phyloP scores from a whole-genome alignment of 805 yeast species.

The Candida maesae region DNA sequence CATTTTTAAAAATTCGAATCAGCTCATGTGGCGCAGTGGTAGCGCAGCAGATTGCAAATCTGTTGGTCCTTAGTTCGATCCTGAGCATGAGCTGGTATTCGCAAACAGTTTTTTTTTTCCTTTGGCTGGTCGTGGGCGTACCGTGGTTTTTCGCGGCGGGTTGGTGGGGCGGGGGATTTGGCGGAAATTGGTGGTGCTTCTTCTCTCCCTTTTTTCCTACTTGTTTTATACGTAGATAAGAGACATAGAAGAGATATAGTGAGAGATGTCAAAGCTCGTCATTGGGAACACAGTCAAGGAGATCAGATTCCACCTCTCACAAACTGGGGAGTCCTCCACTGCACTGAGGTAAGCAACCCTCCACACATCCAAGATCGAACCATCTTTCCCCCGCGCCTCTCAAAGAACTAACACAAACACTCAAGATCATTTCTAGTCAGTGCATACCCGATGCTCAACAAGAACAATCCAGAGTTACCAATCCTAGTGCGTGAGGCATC shows the following conservation, averaged over 20 bases:
- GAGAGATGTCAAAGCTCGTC: conserved; percentile 30
- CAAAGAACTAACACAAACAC: background rate
- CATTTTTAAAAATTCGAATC: background rate
- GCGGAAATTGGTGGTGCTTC: too few species aligned
- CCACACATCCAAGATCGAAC: too few species aligned
- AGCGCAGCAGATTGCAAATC: conserved; percentile 99
- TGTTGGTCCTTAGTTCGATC: conserved; percentile 97
- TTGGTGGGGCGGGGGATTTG: too few species aligned
- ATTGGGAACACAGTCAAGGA: conserved; percentile 59
- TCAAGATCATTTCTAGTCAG: conserved; percentile 57
- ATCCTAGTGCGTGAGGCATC: conserved; percentile 73
- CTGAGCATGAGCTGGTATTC: conserved; percentile 47
- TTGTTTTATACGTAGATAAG: too few species aligned
- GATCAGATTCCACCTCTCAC: conserved; percentile 77
- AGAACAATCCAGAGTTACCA: conserved; percentile 63
- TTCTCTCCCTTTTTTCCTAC: too few species aligned
- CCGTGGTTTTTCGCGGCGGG: too few species aligned
- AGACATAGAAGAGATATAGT: too few species aligned
- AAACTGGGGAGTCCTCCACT: conserved; percentile 67
- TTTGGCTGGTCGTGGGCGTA: background rate
- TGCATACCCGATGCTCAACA: conserved; percentile 62
- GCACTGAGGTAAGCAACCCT: conserved; percentile 47
- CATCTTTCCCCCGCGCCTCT: background rate
- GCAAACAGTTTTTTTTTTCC: background rate
- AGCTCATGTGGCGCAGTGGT: conserved; percentile 80